Evolutionary conservation across 306 rosid species (phyloP).

Genomic region (Medicago arabica): DNA sequence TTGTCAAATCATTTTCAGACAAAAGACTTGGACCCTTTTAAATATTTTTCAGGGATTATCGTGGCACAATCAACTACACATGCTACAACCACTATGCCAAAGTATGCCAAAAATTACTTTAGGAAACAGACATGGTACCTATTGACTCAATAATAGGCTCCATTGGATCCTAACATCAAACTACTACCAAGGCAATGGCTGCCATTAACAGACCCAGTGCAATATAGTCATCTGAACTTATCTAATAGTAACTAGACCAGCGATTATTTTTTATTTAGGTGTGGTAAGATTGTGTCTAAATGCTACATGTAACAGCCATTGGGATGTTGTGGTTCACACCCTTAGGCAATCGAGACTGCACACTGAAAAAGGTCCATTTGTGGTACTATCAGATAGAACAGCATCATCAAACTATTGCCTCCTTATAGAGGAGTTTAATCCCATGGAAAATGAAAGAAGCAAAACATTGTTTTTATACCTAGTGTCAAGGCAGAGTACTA

Average conservation of each 20-base stretch:
- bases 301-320: neutral
- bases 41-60: neutral
- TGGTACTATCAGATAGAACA: neutral
- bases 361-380: neutral
- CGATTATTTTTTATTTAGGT: conserved; percentile 2
- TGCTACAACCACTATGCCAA: neutral
- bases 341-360: neutral
- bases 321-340: neutral
- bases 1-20: neutral
- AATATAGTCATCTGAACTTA: neutral
- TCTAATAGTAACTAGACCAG: neutral
- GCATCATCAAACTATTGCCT: neutral
- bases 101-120: neutral
- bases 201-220: neutral
- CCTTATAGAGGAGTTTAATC: neutral
- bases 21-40: neutral
- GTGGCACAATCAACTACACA: neutral
- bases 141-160: neutral
- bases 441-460: neutral
- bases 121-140: neutral
- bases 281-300: neutral
- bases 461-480: neutral
- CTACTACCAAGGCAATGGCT: neutral
- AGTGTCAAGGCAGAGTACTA: neutral
- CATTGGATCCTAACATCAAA: neutral